Base-by-base conservation (phyloP, 495 filamentous ascomycete species). In the Astrothelium subdiscretum region DNA sequence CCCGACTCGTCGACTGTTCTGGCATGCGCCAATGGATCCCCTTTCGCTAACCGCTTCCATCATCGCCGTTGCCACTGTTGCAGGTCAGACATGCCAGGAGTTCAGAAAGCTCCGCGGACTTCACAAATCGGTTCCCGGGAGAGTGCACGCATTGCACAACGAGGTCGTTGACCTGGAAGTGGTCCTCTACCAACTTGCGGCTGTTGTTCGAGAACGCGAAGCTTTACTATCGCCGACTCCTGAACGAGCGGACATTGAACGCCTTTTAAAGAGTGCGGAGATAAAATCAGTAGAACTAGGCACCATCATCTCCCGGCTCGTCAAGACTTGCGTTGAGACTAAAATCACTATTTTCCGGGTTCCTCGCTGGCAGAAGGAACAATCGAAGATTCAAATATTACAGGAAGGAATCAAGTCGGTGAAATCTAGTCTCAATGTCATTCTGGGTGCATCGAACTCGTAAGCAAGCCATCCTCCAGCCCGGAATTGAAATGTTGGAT, bases 401-500 rank as follows among this genome's bases (percentile, higher is more conserved):
- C 27, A 58, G 29, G 54, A 58, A 22, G 54, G 29, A 31, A 58
- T 58, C 54, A 58, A 58, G 54, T 31, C 54, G 4, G 54, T 58
- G 11, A 58, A 58, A 24, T 31, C 11, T 22, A 58, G 31, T n/a
- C 54, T 58, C 54, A 58, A 58, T 22, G 26, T 58, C 27, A 35
- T 58, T 31, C 54, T 58, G 54, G 54, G 54, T n/a, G 54, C 31
- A 18, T 31, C 26, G 11, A 58, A 31, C 31, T 58, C 54, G 54
- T 58, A 58, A 58, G 54, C 20, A 18, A 48, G 43, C 43, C 13
- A n/a, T 15, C 43, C 5, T 48, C 12, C 12, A 48, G 43, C 5
- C 5, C 12, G 43, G 5, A 18, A 5, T 22, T 22, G 13, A 18
- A 48, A 5, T 5, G 20, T 18, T 48, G 5, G 13, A 15, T 12